Evolutionary conservation across 768 basidiomycete species (phyloP).

Genomic region (Tubosaeta sp.): DNA sequence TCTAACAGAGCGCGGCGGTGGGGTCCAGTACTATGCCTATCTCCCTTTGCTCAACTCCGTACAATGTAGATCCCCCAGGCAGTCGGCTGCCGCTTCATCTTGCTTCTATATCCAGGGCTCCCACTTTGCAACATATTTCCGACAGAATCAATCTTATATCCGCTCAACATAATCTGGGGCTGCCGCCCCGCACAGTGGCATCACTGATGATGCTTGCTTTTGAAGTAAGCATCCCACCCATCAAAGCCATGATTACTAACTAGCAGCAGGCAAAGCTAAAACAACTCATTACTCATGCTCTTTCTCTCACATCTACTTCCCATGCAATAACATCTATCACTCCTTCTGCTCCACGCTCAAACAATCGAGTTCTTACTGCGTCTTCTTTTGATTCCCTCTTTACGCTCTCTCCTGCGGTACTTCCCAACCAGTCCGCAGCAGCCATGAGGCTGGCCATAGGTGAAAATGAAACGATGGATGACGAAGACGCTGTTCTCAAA

Average conservation of each 20-base stretch:
- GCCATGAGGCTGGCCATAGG: conserved; percentile 66
- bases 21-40: background rate
- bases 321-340: conserved; percentile 73
- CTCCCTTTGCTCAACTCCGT: background rate
- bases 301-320: conserved; percentile 72
- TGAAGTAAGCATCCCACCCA: conserved; percentile 46
- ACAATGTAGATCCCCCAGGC: conserved; percentile 58
- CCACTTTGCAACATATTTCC: conserved; percentile 70
- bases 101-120: conserved; percentile 67
- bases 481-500: conserved; percentile 49
- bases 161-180: conserved; percentile 65
- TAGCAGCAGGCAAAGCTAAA: conserved; percentile 67
- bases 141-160: conserved; percentile 80
- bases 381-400: conserved; percentile 76
- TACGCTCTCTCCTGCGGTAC: conserved; percentile 67
- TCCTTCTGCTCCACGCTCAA: conserved; percentile 45
- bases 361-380: conserved; percentile 49
- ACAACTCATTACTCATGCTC: conserved; percentile 74
- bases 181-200: conserved; percentile 60
- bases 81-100: conserved; percentile 68
- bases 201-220: conserved; percentile 72
- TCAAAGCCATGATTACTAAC: background rate
- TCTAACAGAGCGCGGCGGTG: conserved; percentile 63
- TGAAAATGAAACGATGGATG: conserved; percentile 43
- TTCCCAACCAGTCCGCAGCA: conserved; percentile 77